A percentile compares a stretch with the other conserved stretches of the same genome.
These are phyloP conservation scores for Vanrija humicola DNA, from an alignment of 1,284 basidiomycete species.

Conservation along the genomic window DNA sequence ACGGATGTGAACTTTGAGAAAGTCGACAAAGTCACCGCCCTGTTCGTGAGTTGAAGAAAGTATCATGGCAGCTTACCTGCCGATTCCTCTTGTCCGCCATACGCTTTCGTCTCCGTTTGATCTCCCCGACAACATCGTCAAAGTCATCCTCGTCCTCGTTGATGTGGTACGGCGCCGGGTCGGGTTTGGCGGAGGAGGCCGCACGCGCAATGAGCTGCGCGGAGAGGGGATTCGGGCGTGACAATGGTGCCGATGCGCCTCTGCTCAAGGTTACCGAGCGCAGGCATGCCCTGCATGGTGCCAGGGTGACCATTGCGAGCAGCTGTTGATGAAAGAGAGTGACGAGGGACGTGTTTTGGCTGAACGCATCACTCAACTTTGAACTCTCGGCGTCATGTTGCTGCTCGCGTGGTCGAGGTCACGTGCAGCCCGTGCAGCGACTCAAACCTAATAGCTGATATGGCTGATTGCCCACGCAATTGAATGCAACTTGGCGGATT, in stretches of 20 bases:
- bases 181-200: too few species aligned
- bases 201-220: too few species aligned
- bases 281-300: background rate
- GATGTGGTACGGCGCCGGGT: slow-evolving; percentile 8
- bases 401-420: too few species aligned
- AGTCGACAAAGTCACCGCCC: slow-evolving; percentile 77
- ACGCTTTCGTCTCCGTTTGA: slow-evolving; percentile 36
- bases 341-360: too few species aligned
- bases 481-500: too few species aligned
- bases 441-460: too few species aligned
- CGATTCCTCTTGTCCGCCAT: slow-evolving; percentile 44
- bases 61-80: slow-evolving; percentile 23
- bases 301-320: background rate
- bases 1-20: slow-evolving; percentile 68
- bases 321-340: too few species aligned
- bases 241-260: background rate
- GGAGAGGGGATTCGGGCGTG: too few species aligned
- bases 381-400: too few species aligned
- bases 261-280: background rate
- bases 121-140: slow-evolving; percentile 30
- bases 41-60: slow-evolving; percentile 30
- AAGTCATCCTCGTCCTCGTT: slow-evolving; percentile 24
- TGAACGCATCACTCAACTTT: too few species aligned
- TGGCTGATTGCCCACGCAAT: too few species aligned
- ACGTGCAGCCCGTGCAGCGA: too few species aligned